These are phyloP conservation scores for Gossypium longicalyx DNA, from an alignment of 345 rosid genomes.

Conservation along the genomic window DNA sequence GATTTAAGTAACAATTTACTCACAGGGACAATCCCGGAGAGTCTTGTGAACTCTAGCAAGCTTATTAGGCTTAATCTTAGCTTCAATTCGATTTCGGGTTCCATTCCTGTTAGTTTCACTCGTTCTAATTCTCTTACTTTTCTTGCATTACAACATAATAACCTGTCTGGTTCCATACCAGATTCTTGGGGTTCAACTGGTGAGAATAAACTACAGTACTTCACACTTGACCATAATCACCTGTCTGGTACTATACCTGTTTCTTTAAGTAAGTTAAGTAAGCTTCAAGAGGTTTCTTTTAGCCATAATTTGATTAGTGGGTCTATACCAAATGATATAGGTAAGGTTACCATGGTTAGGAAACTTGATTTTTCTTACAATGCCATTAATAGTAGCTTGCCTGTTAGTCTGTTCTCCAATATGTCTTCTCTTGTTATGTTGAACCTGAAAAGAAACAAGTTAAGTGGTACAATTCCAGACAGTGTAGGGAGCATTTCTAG, in stretches of 20 bases:
- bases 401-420: constrained; percentile 32
- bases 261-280: constrained; percentile 34
- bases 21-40: constrained; percentile 48
- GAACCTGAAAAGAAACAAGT: constrained; percentile 43
- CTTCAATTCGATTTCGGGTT: constrained; percentile 53
- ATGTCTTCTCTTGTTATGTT: constrained; percentile 40
- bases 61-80: constrained; percentile 58
- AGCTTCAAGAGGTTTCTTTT: constrained; percentile 49
- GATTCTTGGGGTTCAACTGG: constrained; percentile 24
- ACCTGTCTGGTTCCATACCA: constrained; percentile 60
- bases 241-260: constrained; percentile 16
- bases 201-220: constrained; percentile 7
- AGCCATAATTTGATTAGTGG: constrained; percentile 58
- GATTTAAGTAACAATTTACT: constrained; percentile 71
- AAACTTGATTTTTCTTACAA: constrained; percentile 53
- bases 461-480: constrained; percentile 57
- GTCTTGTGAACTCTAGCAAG: constrained; percentile 63
- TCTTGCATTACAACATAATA: constrained; percentile 58
- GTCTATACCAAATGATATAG: constrained; percentile 45
- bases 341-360: constrained; percentile 37
- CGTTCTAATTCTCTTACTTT: constrained; percentile 43
- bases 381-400: constrained; percentile 49
- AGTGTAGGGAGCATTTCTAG: constrained; percentile 44
- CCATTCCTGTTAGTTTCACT: constrained; percentile 42
- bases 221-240: constrained; percentile 15